phyloP scores from a whole-genome alignment of 1,139 yeast genomes.

The Sugiyamaella novakii region DNA sequence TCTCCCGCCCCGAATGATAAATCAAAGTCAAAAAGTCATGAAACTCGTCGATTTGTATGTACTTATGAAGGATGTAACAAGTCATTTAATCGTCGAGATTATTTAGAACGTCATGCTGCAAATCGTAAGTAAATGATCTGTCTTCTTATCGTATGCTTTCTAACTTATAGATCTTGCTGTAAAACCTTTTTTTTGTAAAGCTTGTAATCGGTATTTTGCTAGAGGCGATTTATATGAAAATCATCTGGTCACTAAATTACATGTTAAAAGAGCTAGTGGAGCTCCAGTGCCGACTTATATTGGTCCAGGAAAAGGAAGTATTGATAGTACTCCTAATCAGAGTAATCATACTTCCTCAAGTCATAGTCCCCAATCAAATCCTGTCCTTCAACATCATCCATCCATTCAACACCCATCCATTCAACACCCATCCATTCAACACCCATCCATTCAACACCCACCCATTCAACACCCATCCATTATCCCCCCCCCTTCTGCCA shows the following conservation, averaged over 20 bases:
- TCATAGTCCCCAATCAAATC: slow-evolving; percentile 1
- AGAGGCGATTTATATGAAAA: slow-evolving; percentile 42
- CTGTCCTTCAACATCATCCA: too few species aligned
- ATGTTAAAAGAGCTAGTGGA: slow-evolving; percentile 32
- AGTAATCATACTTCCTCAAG: not conserved
- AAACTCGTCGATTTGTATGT: slow-evolving; percentile 36
- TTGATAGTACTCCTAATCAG: not conserved
- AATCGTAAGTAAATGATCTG: slow-evolving; percentile 34
- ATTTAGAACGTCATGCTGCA: slow-evolving; percentile 44
- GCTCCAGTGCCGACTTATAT: slow-evolving; percentile 13
- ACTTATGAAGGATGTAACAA: slow-evolving; percentile 42
- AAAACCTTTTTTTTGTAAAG: slow-evolving; percentile 40
- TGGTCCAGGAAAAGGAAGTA: slow-evolving; percentile 8
- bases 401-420: not conserved
- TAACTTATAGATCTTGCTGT: slow-evolving; percentile 33
- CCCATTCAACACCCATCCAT: not conserved
- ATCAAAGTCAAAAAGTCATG: slow-evolving; percentile 6
- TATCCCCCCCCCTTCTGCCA: not conserved
- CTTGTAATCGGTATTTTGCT: slow-evolving; percentile 42
- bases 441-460: not conserved
- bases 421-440: not conserved
- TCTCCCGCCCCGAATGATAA: not conserved
- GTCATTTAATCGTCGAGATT: slow-evolving; percentile 44
- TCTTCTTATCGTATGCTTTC: not conserved
- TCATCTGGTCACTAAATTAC: slow-evolving; percentile 40